phyloP scores from a whole-genome alignment of 1,139 yeast species.

The Pneumocystis oryctolagi region DNA sequence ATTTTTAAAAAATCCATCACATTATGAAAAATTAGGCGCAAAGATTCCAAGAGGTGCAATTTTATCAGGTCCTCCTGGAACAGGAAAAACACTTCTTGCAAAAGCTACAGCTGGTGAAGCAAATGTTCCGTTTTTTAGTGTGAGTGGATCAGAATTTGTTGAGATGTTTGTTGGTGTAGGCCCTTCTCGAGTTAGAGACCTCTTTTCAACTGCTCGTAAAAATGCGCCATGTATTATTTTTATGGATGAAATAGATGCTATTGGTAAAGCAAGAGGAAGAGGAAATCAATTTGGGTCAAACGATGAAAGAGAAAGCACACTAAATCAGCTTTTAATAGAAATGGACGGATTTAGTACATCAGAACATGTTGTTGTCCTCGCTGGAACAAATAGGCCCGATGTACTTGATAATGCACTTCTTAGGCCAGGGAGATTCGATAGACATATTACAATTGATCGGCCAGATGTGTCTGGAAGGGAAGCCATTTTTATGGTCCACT shows the following conservation, averaged over 20 bases:
- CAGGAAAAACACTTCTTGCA: slow-evolving; percentile 95
- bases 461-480: slow-evolving; percentile 92
- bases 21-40: slow-evolving; percentile 85
- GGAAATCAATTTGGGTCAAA: slow-evolving; percentile 56
- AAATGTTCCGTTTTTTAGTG: slow-evolving; percentile 87
- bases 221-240: slow-evolving; percentile 88
- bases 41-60: slow-evolving; percentile 97
- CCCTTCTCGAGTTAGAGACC: slow-evolving; percentile 90
- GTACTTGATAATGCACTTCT: slow-evolving; percentile 79
- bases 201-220: slow-evolving; percentile 81
- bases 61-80: slow-evolving; percentile 97
- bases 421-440: slow-evolving; percentile 95
- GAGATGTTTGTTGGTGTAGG: slow-evolving; percentile 99
- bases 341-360: slow-evolving; percentile 90
- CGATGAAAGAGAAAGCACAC: slow-evolving; percentile 92
- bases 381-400: slow-evolving; percentile 94
- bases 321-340: slow-evolving; percentile 87
- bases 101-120: slow-evolving; percentile 99
- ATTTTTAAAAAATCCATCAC: slow-evolving; percentile 74
- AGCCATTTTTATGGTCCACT: slow-evolving; percentile 76
- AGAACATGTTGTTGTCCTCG: slow-evolving; percentile 90
- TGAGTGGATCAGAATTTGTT: slow-evolving; percentile 94
- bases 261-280: slow-evolving; percentile 83
- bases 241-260: slow-evolving; percentile 96
- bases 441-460: slow-evolving; percentile 79